Evolutionary conservation across 2,329 filamentous ascomycete genomes (phyloP).

Genomic region (Talaromyces sp.): DNA sequence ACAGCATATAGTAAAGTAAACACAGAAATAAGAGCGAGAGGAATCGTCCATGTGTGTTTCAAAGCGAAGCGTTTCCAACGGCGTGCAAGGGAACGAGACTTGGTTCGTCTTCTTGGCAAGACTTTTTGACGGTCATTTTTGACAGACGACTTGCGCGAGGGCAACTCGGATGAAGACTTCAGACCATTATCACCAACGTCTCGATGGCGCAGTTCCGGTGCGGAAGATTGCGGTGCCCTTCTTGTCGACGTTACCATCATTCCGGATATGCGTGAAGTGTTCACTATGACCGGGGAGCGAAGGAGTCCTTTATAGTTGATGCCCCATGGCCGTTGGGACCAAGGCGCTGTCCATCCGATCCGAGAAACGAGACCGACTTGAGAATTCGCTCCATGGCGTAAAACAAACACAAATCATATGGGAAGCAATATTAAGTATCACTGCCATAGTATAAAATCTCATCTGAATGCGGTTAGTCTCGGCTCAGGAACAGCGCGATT

Average conservation of each 20-base stretch:
- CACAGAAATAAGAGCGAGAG: background rate
- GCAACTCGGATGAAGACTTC: background rate
- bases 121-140: background rate
- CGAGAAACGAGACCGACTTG: too few species aligned
- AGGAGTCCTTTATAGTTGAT: background rate
- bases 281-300: background rate
- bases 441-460: background rate
- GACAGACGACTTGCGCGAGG: background rate
- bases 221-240: background rate
- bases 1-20: background rate
- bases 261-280: background rate
- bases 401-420: too few species aligned
- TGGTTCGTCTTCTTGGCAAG: background rate
- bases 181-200: background rate
- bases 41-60: conserved; percentile 7
- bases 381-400: too few species aligned
- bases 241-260: background rate
- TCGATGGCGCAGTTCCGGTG: background rate
- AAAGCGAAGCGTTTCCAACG: background rate
- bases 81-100: background rate
- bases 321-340: background rate
- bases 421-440: background rate
- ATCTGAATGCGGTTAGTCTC: background rate
- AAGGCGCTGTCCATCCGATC: too few species aligned
- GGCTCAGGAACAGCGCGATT: background rate